A percentile compares a stretch with the other conserved stretches of the same genome.
Conservation (phyloP, 345 rosid species). For the Litchi chinensis region DNA sequence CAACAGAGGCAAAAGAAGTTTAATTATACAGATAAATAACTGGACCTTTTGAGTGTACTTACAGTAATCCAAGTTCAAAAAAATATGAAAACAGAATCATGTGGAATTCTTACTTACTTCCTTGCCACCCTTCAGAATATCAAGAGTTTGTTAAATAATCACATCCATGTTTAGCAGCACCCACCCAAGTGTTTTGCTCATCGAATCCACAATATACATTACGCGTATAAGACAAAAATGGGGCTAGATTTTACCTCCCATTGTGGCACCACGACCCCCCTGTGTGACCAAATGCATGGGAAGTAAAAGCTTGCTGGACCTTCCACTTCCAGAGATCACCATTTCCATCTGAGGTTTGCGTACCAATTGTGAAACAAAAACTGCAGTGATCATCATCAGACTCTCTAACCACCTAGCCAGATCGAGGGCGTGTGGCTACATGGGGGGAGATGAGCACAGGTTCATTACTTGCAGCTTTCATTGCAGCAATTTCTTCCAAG, state of each 20-base stretch:
- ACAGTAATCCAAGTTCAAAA: conserved; percentile 18
- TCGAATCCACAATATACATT: conserved; percentile 24
- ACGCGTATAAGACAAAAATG: conserved; percentile 15
- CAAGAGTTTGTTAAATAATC: conserved; percentile 20
- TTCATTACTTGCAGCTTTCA: conserved; percentile 51
- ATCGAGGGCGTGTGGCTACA: conserved; percentile 24
- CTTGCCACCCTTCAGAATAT: conserved; percentile 10
- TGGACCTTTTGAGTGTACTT: conserved; percentile 17
- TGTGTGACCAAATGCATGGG: conserved; percentile 13
- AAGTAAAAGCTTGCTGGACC: conserved; percentile 12
- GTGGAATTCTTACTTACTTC: conserved; percentile 12
- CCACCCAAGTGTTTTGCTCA: conserved; percentile 7
- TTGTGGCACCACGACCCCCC: conserved; percentile 12
- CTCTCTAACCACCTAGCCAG: conserved; percentile 35
- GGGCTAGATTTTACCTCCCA: conserved; percentile 18
- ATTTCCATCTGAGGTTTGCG: conserved; percentile 23
- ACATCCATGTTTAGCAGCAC: conserved; percentile 3
- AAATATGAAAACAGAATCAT: conserved; percentile 7
- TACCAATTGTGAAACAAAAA: conserved; percentile 10
- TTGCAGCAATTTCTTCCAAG: conserved; percentile 68
- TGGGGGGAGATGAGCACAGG: conserved; percentile 49
- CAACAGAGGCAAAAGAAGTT: neutral
- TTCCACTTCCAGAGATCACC: conserved; percentile 20
- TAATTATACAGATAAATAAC: conserved; percentile 16
- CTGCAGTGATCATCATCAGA: neutral